Evolutionary conservation across 352 stramenopile species (phyloP).

Genomic region (Globisporangium solare): DNA sequence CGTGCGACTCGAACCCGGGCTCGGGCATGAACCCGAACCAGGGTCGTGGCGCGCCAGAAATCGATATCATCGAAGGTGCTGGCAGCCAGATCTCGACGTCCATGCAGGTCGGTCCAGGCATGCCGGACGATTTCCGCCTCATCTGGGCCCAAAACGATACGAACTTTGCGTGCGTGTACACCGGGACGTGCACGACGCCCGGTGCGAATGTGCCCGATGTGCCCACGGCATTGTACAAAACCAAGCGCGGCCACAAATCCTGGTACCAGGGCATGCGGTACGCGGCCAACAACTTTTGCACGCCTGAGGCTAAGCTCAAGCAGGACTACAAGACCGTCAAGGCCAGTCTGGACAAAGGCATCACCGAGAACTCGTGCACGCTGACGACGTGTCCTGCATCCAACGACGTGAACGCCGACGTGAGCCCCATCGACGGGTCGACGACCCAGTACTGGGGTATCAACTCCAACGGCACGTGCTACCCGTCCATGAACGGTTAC

Average conservation of each 20-base stretch:
- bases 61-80: too few relatives aligned
- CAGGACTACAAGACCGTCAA: constrained; percentile 40
- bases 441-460: constrained; percentile 40
- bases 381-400: constrained; percentile 35
- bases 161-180: constrained; percentile 35
- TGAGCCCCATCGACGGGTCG: constrained; percentile 31
- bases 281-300: constrained; percentile 53
- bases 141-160: background rate
- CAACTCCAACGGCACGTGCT: constrained; percentile 64
- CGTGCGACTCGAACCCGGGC: too few relatives aligned
- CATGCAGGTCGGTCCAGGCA: too few relatives aligned
- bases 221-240: constrained; percentile 32
- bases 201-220: constrained; percentile 42
- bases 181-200: constrained; percentile 26
- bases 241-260: constrained; percentile 43
- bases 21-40: too few relatives aligned
- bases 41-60: too few relatives aligned
- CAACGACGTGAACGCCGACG: constrained; percentile 44
- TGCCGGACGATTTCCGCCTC: too few relatives aligned
- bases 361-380: constrained; percentile 48
- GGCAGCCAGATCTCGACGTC: too few relatives aligned
- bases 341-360: constrained; percentile 25
- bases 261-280: constrained; percentile 72
- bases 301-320: constrained; percentile 8
- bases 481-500: constrained; percentile 53